Percentiles rank a stretch among this genome's conserved stretches.
These are phyloP conservation scores for Zea mays DNA, from an alignment of 176 grass and related monocot genomes.

Conservation along the genomic window DNA sequence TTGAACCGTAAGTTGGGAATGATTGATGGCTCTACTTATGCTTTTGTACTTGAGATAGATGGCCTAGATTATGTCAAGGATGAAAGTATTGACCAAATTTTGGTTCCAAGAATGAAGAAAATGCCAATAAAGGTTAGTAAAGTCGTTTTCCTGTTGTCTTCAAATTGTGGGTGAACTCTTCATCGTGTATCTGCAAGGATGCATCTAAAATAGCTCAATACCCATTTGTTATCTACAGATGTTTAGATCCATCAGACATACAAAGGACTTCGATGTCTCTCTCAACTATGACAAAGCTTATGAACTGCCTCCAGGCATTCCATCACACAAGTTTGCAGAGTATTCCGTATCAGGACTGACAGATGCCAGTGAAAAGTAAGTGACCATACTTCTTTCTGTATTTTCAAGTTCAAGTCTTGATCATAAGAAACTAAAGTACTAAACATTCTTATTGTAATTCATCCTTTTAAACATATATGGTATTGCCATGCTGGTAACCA, in stretches of 20 bases:
- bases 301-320: conserved; percentile 80
- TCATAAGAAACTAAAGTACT: neutral
- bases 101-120: conserved; percentile 97
- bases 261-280: conserved; percentile 88
- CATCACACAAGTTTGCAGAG: conserved; percentile 65
- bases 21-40: conserved; percentile 96
- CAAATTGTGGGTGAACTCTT: neutral
- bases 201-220: conserved; percentile 8
- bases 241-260: conserved; percentile 88
- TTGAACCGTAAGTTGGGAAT: conserved; percentile 96
- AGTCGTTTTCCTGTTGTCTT: neutral
- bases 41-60: conserved; percentile 75
- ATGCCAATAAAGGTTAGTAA: conserved; percentile 84
- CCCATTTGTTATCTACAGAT: conserved; percentile 55
- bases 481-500: conserved; percentile 22
- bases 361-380: conserved; percentile 83
- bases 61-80: conserved; percentile 73
- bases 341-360: conserved; percentile 82
- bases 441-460: neutral
- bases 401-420: conserved; percentile 17
- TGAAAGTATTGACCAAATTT: conserved; percentile 63
- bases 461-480: neutral
- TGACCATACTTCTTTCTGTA: conserved; percentile 18
- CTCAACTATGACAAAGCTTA: conserved; percentile 74
- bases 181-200: conserved; percentile 1